Evolutionary conservation across 73 alveolate genomes (phyloP).

Genomic region (Paramecium biaurelia): DNA sequence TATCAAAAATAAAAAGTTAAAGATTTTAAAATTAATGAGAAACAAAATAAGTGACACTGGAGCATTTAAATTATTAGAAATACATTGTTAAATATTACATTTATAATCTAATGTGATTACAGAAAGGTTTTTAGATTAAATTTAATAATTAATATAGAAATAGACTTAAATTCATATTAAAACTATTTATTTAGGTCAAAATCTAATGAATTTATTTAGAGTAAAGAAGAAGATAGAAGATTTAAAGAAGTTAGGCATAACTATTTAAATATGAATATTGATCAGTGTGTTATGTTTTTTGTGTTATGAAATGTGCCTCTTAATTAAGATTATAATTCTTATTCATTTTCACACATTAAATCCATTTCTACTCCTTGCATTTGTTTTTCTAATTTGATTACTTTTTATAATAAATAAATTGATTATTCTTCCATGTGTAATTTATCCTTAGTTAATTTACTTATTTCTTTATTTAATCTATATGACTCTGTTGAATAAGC

Average conservation of each 20-base stretch:
- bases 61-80: neutral
- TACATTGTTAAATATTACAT: neutral
- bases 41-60: slow-evolving; percentile 49
- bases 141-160: neutral
- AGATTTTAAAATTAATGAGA: slow-evolving; percentile 22
- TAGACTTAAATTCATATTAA: neutral
- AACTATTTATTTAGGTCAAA: neutral
- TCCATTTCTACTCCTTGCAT: slow-evolving; percentile 43
- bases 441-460: slow-evolving; percentile 45
- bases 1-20: neutral
- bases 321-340: neutral
- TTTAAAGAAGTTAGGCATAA: slow-evolving; percentile 21
- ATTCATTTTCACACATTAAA: slow-evolving; percentile 33
- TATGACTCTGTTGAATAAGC: slow-evolving; percentile 18
- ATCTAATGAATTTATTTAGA: slow-evolving; percentile 38
- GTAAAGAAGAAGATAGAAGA: slow-evolving; percentile 46
- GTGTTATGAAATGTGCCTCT: slow-evolving; percentile 45
- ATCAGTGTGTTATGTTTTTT: slow-evolving; percentile 35
- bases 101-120: slow-evolving; percentile 43
- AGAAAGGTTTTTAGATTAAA: slow-evolving; percentile 15
- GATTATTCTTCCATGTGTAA: neutral
- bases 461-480: slow-evolving; percentile 37
- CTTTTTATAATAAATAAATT: neutral
- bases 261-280: neutral
- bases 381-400: neutral